Base-by-base conservation (phyloP, 805 yeast genomes). In the Kuraishia borneana region DNA sequence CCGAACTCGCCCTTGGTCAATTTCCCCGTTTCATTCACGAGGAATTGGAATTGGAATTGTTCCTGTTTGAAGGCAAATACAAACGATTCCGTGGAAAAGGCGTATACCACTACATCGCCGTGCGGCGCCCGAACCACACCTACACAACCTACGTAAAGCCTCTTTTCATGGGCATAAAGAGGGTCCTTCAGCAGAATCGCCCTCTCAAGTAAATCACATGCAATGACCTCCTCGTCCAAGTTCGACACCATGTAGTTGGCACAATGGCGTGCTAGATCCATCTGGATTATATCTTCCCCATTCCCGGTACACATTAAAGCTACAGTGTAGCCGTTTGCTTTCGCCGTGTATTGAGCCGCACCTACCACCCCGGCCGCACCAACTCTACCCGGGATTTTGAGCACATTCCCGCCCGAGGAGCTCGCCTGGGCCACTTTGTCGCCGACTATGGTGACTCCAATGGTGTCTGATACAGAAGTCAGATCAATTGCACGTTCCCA, bases 291-390 rank as follows among this genome's bases (percentile, higher is more conserved):
- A 36, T 70, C 73, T 41, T 72, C 79, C 2, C 79, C 79, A 43
- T 67, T 69, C 3, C 79, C 79, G 26, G 73, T 64, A 47, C 76
- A 67, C 48, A 56, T 44, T 5, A 44, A 39, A 25, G 54, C 42
- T 2, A 64, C 42, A n/a, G 51, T 51, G 23, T 37, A 33, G 4
- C 38, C 45, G 1, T 47, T 46, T 9, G 35, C 32, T 3, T 23
- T 33, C 33, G 42, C 39, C 0, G 45, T 25, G 34, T 51, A 69
- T 13, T 60, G 48, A 2, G 69, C 68, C 2, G 69, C 52, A 2
- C 79, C 78, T 2, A 60, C 44, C 1, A 70, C 40, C 0, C 68
- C 74, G 8, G 77, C 73, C 50, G 76, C 71, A 6, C 78, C 75
- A 2, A 70, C 51, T 34, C 79, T 41, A 0, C 75, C 73, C 0